These are phyloP conservation scores for Zea mays DNA, from an alignment of 176 grass and related monocot genomes.

Conservation along the genomic window Zm-B73-REFERENCE-NAM-5.0 NC_050097.1:28602001-28602500, in stretches of 20 bases:
- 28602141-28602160: slow-evolving; percentile 42
- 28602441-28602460: no score
- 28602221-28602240: slow-evolving; percentile 2
- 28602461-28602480: no score
- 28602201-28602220: not conserved
- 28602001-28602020: slow-evolving; percentile 6
- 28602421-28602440: no score
- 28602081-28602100: slow-evolving; percentile 60
- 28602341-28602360: no score
- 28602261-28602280: not conserved
- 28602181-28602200: slow-evolving; percentile 55
- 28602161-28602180: slow-evolving; percentile 55
- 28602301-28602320: no score
- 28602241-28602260: slow-evolving; percentile 3
- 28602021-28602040: slow-evolving; percentile 48
- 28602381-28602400: no score
- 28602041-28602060: slow-evolving; percentile 57
- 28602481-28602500: no score
- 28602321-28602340: no score
- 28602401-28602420: no score
- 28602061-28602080: slow-evolving; percentile 60
- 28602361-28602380: no score
- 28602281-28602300: not conserved
- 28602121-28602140: slow-evolving; percentile 50
- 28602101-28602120: slow-evolving; percentile 50